Evolutionary conservation across 495 filamentous ascomycete species (phyloP).

Genomic region (Neurospora sp.): DNA sequence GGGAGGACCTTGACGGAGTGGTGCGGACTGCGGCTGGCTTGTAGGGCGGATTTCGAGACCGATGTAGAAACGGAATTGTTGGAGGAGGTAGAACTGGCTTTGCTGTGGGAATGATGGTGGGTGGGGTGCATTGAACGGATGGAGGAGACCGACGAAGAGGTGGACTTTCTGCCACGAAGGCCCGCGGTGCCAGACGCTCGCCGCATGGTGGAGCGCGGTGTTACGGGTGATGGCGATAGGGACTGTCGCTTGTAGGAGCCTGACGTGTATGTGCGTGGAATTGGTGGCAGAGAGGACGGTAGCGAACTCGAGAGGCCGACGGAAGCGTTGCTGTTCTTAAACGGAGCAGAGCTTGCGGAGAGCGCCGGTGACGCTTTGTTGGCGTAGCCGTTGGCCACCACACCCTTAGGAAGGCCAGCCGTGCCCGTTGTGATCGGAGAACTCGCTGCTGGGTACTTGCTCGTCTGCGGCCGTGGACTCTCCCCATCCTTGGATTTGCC

Average conservation of each 20-base stretch:
- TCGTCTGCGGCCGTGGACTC: conserved; percentile 44
- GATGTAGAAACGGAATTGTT: conserved; percentile 59
- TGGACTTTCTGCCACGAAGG: conserved; percentile 89
- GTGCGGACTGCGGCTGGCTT: conserved; percentile 63
- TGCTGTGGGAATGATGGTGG: conserved; percentile 86
- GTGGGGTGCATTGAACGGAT: conserved; percentile 80
- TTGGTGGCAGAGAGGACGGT: conserved; percentile 27
- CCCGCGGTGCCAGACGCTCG: conserved; percentile 50
- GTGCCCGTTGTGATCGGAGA: conserved; percentile 11
- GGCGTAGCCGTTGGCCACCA: conserved; percentile 28
- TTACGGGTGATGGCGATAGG: conserved; percentile 79
- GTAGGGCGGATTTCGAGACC: conserved; percentile 54
- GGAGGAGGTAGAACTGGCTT: conserved; percentile 88
- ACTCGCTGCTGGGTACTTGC: conserved; percentile 35
- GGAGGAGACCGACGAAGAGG: conserved; percentile 89
- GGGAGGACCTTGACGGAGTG: conserved; percentile 89
- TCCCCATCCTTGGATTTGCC: conserved; percentile 33
- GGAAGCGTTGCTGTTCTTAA: conserved; percentile 8
- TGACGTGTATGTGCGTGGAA: conserved; percentile 39
- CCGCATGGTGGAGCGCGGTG: conserved; percentile 74
- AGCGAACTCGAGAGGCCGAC: conserved; percentile 22
- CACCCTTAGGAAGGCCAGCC: conserved; percentile 24
- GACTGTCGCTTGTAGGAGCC: conserved; percentile 65
- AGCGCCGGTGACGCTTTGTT: conserved; percentile 1
- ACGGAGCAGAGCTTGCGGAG: not conserved